Conservation (phyloP, 495 filamentous ascomycete species). For the Hamigera avellanea region DNA sequence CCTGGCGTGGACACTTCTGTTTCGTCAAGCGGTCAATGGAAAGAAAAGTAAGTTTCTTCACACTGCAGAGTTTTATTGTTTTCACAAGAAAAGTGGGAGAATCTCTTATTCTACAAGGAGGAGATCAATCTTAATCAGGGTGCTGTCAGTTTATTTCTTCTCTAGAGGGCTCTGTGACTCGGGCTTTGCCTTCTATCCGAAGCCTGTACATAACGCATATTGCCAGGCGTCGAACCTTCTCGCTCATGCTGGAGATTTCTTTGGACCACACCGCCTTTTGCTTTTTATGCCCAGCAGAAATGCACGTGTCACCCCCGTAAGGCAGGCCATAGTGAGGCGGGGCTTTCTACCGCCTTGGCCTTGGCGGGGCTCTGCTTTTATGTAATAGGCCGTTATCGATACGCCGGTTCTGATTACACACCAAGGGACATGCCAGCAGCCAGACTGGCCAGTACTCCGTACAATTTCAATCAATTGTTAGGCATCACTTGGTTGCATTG, state of each 20-base stretch:
- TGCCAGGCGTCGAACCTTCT: slow-evolving; percentile 36
- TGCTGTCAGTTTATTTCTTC: too few relatives aligned
- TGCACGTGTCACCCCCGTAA: slow-evolving; percentile 10
- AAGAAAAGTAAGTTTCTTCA: not conserved
- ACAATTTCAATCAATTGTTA: too few relatives aligned
- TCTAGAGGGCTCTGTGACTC: too few relatives aligned
- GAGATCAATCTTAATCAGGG: not conserved
- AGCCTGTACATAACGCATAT: too few relatives aligned
- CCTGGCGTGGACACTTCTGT: slow-evolving; percentile 12
- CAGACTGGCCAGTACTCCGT: too few relatives aligned
- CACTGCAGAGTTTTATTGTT: not conserved
- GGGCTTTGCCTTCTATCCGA: too few relatives aligned
- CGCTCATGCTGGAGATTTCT: slow-evolving; percentile 20
- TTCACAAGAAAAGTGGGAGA: not conserved
- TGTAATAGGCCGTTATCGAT: too few relatives aligned
- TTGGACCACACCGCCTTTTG: slow-evolving; percentile 18
- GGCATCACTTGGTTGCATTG: too few relatives aligned
- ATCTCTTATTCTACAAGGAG: not conserved
- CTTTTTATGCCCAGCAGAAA: slow-evolving; percentile 14
- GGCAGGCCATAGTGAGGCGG: not conserved
- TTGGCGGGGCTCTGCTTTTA: too few relatives aligned
- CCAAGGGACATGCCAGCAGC: too few relatives aligned
- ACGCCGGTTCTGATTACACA: too few relatives aligned
- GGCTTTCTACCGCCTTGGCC: slow-evolving; percentile 1
- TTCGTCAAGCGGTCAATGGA: slow-evolving; percentile 9